Evolutionary conservation across 2,329 filamentous ascomycete species (phyloP).

Genomic region (Emmonsiellopsis sp.): DNA sequence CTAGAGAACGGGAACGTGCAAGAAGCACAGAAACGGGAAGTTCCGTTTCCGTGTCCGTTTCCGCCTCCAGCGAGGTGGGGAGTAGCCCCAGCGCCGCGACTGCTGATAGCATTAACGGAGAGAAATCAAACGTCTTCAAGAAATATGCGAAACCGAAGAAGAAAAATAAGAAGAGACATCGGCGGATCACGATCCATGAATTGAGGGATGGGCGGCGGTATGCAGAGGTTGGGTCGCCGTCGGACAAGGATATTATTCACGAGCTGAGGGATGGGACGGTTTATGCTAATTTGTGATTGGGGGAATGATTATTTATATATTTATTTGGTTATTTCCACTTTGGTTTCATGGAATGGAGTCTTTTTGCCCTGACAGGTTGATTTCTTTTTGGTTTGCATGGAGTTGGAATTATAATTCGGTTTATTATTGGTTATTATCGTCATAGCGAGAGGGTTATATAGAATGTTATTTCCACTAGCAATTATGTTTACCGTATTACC

Average conservation of each 20-base stretch:
- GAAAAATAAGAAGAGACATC: constrained; percentile 15
- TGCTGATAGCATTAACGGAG: not conserved
- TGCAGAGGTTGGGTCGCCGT: constrained; percentile 30
- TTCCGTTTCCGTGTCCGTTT: constrained; percentile 2
- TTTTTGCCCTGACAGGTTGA: not conserved
- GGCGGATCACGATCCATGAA: constrained; percentile 33
- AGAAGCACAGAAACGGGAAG: constrained; percentile 13
- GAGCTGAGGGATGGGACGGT: constrained; percentile 34
- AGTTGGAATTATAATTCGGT: not conserved
- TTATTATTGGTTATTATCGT: not conserved
- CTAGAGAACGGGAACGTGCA: constrained; percentile 16
- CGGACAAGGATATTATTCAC: constrained; percentile 29
- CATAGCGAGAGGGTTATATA: not conserved
- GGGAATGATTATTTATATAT: not conserved
- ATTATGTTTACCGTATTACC: not conserved
- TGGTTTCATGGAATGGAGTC: not conserved
- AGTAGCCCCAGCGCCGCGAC: constrained; percentile 15
- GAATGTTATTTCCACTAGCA: not conserved
- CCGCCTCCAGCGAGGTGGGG: constrained; percentile 9
- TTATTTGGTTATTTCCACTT: not conserved
- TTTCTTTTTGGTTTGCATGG: not conserved
- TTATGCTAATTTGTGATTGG: constrained; percentile 28
- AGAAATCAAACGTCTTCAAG: constrained; percentile 6
- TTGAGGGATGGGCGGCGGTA: constrained; percentile 33
- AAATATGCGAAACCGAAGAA: constrained; percentile 5